Evolutionary conservation across 495 filamentous ascomycete species (phyloP), one percentile per base, ranked within the genome.

Genomic region (Lasiosphaeris hirsuta): DNA sequence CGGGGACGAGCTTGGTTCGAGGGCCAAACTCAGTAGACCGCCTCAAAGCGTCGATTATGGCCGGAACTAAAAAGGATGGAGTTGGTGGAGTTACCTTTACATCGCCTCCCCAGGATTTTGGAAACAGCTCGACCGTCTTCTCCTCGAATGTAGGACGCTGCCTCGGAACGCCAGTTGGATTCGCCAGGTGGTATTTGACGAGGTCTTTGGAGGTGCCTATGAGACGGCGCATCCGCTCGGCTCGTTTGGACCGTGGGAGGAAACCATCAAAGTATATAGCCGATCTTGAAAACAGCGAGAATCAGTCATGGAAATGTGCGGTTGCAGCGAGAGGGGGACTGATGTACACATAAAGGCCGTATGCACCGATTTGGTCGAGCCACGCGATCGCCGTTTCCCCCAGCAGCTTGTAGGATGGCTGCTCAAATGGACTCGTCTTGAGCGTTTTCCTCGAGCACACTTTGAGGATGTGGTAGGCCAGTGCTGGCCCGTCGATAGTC

Each of bases 241-340:
- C 42, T 13, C 56, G 53, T 42, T 75, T 75, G 10, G 48, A 52
- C 11, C 37, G 15, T 8, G 90, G 90, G 10, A 95, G 74, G 42
- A 81, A 85, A 19, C 90, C 88, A 66, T 95, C 90, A 55, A 95
- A 93, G 66, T 83, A 91, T 51, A 95, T 89, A 40, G 72, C 78
- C 15, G 70, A 69, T 35, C 82, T 84, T 37, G 56, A 33, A 35
- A 38, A 47, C 4, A 41, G 4, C 14, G 15, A 23, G 0, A 13
- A 37, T 66, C 13, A 69, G 69, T 34, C 43, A 48, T 17, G 17
- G 36, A 4, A 19, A 10, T 10, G 40, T 15, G 11, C 10, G 10
- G 30, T 6, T 14, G 10, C 11, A 36, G 37, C n/a, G 18, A 3
- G 6, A 33, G n/a, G 11, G 9, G 9, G n/a, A 54, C 69, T 72